phyloP scores from a whole-genome alignment of 495 filamentous ascomycete species.

The Penicillium salamii region DNA sequence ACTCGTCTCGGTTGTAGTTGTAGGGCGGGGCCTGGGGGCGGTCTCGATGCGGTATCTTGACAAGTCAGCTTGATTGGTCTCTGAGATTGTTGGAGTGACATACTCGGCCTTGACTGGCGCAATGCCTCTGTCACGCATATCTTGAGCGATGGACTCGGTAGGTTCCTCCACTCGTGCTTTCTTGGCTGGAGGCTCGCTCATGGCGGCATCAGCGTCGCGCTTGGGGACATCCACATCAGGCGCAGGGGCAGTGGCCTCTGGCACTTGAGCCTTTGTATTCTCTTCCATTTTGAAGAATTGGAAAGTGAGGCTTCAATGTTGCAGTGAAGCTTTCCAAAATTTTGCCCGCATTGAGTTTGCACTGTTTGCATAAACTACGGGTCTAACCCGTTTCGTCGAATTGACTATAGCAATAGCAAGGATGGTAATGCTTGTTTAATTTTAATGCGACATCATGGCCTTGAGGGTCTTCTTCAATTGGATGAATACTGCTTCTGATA shows the following conservation, averaged over 20 bases:
- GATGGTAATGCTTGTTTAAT: not conserved
- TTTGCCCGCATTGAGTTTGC: conserved; percentile 10
- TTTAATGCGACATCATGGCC: too few relatives aligned
- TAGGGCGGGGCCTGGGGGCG: conserved; percentile 16
- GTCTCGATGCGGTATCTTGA: conserved; percentile 57
- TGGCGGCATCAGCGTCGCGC: conserved; percentile 17
- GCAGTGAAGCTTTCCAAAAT: conserved; percentile 9
- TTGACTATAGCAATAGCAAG: too few relatives aligned
- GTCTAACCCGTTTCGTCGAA: too few relatives aligned
- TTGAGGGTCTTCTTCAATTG: too few relatives aligned
- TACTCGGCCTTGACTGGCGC: conserved; percentile 86
- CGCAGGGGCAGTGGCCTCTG: conserved; percentile 7
- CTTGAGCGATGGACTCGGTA: conserved; percentile 19
- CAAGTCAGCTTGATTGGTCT: conserved; percentile 3
- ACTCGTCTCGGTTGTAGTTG: conserved; percentile 17
- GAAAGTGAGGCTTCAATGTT: not conserved
- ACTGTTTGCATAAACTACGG: conserved; percentile 14
- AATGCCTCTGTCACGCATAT: conserved; percentile 60
- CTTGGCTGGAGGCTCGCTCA: conserved; percentile 55
- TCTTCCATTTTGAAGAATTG: conserved; percentile 10
- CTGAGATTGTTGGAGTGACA: conserved; percentile 19
- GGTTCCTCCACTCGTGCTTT: conserved; percentile 52
- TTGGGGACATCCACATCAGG: conserved; percentile 9
- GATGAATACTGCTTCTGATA: too few relatives aligned
- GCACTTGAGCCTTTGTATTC: conserved; percentile 4